Evolutionary conservation across 768 basidiomycete genomes (phyloP), one percentile per base, ranked within the genome.

Genomic region (Mycena albidolilacea): DNA sequence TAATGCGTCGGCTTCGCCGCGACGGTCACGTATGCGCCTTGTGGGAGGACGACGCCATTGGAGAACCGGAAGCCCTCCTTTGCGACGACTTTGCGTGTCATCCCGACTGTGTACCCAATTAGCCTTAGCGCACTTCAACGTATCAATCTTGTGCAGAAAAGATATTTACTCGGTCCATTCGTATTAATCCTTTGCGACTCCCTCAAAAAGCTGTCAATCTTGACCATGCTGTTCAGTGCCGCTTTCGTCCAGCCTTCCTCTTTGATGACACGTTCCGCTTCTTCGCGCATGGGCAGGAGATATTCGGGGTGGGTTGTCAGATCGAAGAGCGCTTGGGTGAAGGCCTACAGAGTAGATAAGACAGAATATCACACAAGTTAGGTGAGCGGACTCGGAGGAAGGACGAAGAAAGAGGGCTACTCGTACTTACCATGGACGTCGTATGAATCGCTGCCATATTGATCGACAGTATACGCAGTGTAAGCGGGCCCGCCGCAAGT

Each of bases 191-290:
- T 75, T 75, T 23, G 23, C 23, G 23, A 23, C 23, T 23, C 23
- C 23, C 23, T 23, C 23, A 23, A 23, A 23, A 23, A 86, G 75
- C 87, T 87, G 76, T 89, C 23, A 23, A 87, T 48, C 70, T 82
- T 82, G 60, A 67, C 76, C 84, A 87, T 85, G 67, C 79, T 78
- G 39, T 78, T 79, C 69, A 87, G 75, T 0, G 84, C 81, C 15
- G 77, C 76, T 74, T 87, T 88, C 7, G 81, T 80, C 85, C 86
- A 88, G 39, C 84, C 83, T 4, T 84, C 72, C 38, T 89, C 89
- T 58, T 84, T 85, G n/a, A 90, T 60, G 75, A 90, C 88, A 71
- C 88, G 89, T 72, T 90, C 89, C 6, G 87, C 63, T 72, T 89
- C 87, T 44, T 84, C 81, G 23, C 85, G 78, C 59, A 89, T 77